Percentiles rank a stretch among this genome's conserved stretches.
phyloP scores from a whole-genome alignment of 257 asterid species.

The Petrea volubilis region DNA sequence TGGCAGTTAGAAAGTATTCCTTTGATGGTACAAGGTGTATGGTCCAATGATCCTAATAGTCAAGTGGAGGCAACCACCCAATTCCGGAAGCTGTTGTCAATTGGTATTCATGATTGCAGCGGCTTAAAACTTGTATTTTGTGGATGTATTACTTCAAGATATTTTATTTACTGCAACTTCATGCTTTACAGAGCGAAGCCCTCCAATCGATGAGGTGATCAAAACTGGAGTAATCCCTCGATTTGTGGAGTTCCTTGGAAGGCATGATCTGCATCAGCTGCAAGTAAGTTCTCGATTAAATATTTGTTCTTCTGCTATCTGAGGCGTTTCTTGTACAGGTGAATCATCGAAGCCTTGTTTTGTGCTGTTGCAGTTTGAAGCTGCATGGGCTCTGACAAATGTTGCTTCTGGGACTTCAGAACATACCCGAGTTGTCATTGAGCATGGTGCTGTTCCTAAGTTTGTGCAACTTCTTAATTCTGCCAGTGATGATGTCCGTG shows the following conservation, averaged over 20 bases:
- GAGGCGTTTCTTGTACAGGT: too few relatives aligned
- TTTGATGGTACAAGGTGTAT: slow-evolving; percentile 65
- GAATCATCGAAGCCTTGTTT: neutral
- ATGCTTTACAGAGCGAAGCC: slow-evolving; percentile 63
- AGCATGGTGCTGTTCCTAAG: slow-evolving; percentile 85
- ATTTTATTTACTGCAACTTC: too few relatives aligned
- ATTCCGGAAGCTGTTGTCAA: slow-evolving; percentile 83
- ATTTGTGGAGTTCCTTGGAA: slow-evolving; percentile 77
- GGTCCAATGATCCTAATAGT: slow-evolving; percentile 59
- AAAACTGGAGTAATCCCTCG: slow-evolving; percentile 94
- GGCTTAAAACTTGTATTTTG: too few relatives aligned
- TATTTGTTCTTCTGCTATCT: slow-evolving; percentile 1
- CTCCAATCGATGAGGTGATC: slow-evolving; percentile 94
- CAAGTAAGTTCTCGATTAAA: slow-evolving; percentile 80
- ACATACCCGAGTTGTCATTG: slow-evolving; percentile 83
- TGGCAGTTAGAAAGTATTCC: slow-evolving; percentile 88
- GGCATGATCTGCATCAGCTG: slow-evolving; percentile 81
- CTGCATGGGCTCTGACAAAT: slow-evolving; percentile 99
- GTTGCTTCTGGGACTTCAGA: slow-evolving; percentile 97
- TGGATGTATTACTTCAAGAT: too few relatives aligned
- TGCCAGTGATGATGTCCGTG: slow-evolving; percentile 93
- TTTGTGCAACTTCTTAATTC: slow-evolving; percentile 81
- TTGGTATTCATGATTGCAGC: slow-evolving; percentile 44
- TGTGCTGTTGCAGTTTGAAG: slow-evolving; percentile 63
- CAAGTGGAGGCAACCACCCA: slow-evolving; percentile 86